Evolutionary conservation across 2,329 filamentous ascomycete genomes (phyloP).

Genomic region (Fusarium sp.): DNA sequence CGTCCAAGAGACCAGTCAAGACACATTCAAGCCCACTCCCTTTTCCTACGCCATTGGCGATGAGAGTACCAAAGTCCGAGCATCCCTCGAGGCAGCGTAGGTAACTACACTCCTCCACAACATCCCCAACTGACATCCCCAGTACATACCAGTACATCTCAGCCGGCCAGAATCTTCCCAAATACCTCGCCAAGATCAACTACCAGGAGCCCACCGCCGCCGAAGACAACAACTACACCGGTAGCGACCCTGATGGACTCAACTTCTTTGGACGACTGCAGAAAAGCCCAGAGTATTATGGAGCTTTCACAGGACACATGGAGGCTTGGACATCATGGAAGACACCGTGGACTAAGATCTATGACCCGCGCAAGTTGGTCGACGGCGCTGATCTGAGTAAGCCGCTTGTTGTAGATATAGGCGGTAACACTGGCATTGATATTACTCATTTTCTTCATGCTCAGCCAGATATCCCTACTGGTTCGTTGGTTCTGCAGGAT

Average conservation of each 20-base stretch:
- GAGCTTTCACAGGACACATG: slow-evolving; percentile 36
- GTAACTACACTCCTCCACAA: fast-evolving
- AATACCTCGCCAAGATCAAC: slow-evolving; percentile 24
- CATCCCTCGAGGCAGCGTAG: slow-evolving; percentile 33
- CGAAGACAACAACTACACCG: slow-evolving; percentile 20
- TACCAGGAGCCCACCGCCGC: slow-evolving; percentile 30
- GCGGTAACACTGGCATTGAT: slow-evolving; percentile 37
- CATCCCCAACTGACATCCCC: fast-evolving
- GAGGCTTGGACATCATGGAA: slow-evolving; percentile 39
- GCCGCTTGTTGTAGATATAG: slow-evolving; percentile 35
- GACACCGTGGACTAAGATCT: slow-evolving; percentile 40
- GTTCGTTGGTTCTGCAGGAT: slow-evolving; percentile 30
- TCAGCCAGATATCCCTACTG: slow-evolving; percentile 3
- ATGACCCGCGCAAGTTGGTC: slow-evolving; percentile 19
- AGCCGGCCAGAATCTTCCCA: slow-evolving; percentile 33
- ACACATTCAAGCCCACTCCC: slow-evolving; percentile 31
- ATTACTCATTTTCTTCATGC: slow-evolving; percentile 26
- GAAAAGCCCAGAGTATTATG: slow-evolving; percentile 36
- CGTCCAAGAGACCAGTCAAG: slow-evolving; percentile 26
- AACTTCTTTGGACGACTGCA: slow-evolving; percentile 38
- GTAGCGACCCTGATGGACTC: slow-evolving; percentile 23
- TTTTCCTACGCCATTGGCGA: slow-evolving; percentile 38
- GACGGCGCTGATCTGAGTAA: slow-evolving; percentile 15
- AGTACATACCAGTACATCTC: slow-evolving; percentile 38
- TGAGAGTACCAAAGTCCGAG: slow-evolving; percentile 36